Conservation (phyloP, 2,329 filamentous ascomycete species). For the Thelonectria rubi region DNA sequence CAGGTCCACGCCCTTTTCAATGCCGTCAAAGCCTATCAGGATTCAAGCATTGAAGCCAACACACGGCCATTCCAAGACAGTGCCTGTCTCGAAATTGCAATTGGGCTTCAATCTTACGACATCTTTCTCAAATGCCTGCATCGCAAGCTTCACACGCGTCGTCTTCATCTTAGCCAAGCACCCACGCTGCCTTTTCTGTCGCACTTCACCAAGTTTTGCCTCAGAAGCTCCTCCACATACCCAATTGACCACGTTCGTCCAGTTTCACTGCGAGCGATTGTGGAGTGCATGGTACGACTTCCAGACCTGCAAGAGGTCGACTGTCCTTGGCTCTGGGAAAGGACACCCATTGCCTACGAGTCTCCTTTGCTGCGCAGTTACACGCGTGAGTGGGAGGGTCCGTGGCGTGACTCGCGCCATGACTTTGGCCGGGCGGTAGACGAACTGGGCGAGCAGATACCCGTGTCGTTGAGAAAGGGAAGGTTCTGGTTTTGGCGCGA, state of each 20-base stretch:
- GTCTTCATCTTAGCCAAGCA: constrained; percentile 6
- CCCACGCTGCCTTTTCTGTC: not conserved
- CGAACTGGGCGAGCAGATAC: constrained; percentile 7
- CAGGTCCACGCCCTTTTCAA: constrained; percentile 13
- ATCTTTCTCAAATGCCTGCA: constrained; percentile 3
- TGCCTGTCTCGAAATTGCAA: not conserved
- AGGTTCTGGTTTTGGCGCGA: not conserved
- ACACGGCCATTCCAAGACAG: not conserved
- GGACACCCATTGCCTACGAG: not conserved
- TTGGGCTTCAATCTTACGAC: constrained; percentile 2
- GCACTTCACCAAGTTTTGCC: not conserved
- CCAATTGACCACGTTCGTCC: not conserved
- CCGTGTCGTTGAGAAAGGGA: not conserved
- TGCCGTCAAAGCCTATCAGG: constrained; percentile 4
- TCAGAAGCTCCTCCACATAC: not conserved
- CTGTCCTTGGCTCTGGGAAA: constrained; percentile 4
- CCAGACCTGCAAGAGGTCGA: constrained; percentile 13
- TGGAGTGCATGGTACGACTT: constrained; percentile 4
- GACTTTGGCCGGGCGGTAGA: constrained; percentile 13
- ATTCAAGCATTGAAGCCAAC: not conserved
- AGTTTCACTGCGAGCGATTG: not conserved
- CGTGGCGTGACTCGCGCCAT: constrained; percentile 19
- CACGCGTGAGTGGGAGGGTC: constrained; percentile 14
- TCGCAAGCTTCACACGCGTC: not conserved
- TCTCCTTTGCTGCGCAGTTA: constrained; percentile 2